Base-by-base conservation (phyloP, 305 asterid genomes). In the Rubia balearica region DNA sequence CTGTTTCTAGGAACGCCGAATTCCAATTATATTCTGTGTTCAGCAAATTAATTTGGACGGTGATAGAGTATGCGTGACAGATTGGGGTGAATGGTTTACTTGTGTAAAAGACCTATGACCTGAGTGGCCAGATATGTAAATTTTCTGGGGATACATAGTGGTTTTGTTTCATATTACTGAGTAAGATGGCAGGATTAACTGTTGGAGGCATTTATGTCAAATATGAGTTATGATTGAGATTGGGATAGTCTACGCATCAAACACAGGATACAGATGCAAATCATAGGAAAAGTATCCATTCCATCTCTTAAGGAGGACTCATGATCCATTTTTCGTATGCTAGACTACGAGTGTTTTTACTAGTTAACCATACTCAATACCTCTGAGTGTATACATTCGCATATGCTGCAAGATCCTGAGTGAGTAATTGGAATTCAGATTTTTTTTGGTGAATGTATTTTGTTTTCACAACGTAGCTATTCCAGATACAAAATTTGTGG, bases 401-500 rank as follows among this genome's bases (percentile, higher is more conserved):
- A 56, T 63, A 0, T 9, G 41, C 27, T 41, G 30, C 30, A 66
- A 12, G 12, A 19, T 66, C 41, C 49, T 66, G 16, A 65, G 16
- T 46, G 53, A n/a, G 24, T 42, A 8, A 1, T 55, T n/a, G 13
- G 53, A 43, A 0, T 9, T 65, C 24, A 30, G 38, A 19, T 14
- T 65, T 11, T 42, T 16, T 53, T 11, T 53, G 22, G 9, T 53
- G 24, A 53, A n/a, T 53, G 24, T 19, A 17, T 17, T 12, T 11
- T 11, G 17, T 46, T 9, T 11, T 46, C 16, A 46, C 40, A 36
- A 5, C 40, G 4, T 36, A 36, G 40, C 40, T 36, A 36, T 36
- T 36, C 40, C 4, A 36, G 40, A 36, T 57, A 57, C 78, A 68
- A 67, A 43, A 38, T 71, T 55, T 36, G 40, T 36, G 64, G 45